Evolutionary conservation across 352 stramenopile genomes (phyloP), one percentile per base, ranked within the genome.

Genomic region (Pythium oligandrum): DNA sequence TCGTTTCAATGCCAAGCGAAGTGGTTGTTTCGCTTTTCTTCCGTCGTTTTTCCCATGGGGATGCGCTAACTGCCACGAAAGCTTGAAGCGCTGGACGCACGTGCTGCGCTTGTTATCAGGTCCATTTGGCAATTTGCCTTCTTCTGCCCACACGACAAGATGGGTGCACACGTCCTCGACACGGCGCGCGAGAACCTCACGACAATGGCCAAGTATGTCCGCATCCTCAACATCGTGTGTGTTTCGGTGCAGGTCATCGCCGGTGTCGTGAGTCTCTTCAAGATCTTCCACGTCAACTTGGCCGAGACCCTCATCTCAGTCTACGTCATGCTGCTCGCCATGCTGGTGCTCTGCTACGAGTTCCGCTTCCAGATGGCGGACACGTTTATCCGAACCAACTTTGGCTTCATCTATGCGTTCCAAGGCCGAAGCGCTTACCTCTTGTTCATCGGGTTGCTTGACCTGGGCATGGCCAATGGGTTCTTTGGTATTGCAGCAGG

Each of bases 371-470:
- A 44, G 17, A 56, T 45, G n/a, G 59, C 62, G 11, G 53, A 75
- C 42, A 33, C 44, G 6, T 57, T 64, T 35, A 57, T 75, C 12
- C 63, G 53, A 17, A 42, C 43, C 26, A 75, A 71, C 58, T 75
- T 75, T 51, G 66, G 66, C 47, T 75, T 75, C 45, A 53, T 75
- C 50, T 75, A 57, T 49, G 57, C 63, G 46, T 64, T 68, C 45
- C 58, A 59, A n/a, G 66, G 66, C 2, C 61, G 58, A 33, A 53
- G 57, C 30, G 48, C 43, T 7, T 71, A 70, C 55, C 49, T 75
- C 39, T 57, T 75, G 36, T 71, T 75, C 53, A 61, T 71, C 35
- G 66, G 66, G 1, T 57, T 68, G n/a, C 59, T 75, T 9, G 59
- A 71, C 45, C 61, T 75, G 30, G 66, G 66, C 51, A 71, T 75